Conservation (phyloP, 345 rosid species). For the sweet orange (Citrus sinensis) region DNA sequence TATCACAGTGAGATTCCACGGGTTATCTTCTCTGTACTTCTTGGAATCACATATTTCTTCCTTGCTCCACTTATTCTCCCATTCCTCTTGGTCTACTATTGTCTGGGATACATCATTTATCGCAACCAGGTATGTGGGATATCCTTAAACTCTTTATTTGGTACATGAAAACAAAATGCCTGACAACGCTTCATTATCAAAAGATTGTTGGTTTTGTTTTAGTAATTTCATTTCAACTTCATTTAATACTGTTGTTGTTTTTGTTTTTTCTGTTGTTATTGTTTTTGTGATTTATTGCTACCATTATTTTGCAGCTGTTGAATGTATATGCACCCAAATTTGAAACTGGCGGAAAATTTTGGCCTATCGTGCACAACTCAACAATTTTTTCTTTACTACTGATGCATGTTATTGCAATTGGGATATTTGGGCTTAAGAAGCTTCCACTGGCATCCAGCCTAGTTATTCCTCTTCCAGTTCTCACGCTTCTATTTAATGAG, state of each 20-base stretch:
- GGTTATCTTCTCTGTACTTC: slow-evolving; percentile 74
- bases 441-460: slow-evolving; percentile 74
- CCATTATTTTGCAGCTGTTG: slow-evolving; percentile 50
- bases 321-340: slow-evolving; percentile 75
- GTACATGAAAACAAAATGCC: not conserved
- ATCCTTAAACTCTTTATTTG: not conserved
- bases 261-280: not conserved
- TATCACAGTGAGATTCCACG: slow-evolving; percentile 66
- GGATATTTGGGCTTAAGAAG: slow-evolving; percentile 77
- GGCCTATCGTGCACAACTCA: slow-evolving; percentile 77
- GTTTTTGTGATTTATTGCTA: not conserved
- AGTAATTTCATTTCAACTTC: not conserved
- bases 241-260: not conserved
- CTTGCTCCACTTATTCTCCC: slow-evolving; percentile 89
- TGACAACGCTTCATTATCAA: not conserved
- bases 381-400: slow-evolving; percentile 70
- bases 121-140: slow-evolving; percentile 77
- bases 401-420: slow-evolving; percentile 87
- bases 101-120: slow-evolving; percentile 80
- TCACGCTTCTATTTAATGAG: slow-evolving; percentile 68
- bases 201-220: not conserved
- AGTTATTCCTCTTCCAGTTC: slow-evolving; percentile 71
- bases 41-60: slow-evolving; percentile 81
- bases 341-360: slow-evolving; percentile 72
- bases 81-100: slow-evolving; percentile 74